Percentiles rank a stretch among this genome's conserved stretches.
Conservation (phyloP, 768 basidiomycete genomes). For the Phanerodontia chrysosporium region DNA sequence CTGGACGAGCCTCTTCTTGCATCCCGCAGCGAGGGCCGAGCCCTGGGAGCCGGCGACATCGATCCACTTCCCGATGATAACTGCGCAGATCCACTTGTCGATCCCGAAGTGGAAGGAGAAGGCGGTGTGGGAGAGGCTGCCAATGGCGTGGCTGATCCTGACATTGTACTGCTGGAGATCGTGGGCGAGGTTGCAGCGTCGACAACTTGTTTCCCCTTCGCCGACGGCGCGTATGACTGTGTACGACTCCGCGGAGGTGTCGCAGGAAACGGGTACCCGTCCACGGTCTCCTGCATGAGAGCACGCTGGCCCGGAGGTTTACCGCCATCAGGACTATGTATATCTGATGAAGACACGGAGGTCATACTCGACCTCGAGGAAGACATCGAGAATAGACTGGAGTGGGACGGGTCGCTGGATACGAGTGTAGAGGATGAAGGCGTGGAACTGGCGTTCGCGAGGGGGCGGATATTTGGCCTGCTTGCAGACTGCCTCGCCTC, state of each 20-base stretch:
- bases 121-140: not conserved
- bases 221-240: not conserved
- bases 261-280: slow-evolving; percentile 23
- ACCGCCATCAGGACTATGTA: not conserved
- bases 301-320: not conserved
- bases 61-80: not conserved
- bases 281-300: not conserved
- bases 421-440: not conserved
- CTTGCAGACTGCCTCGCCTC: not conserved
- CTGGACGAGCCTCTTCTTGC: not conserved
- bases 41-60: not conserved
- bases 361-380: not conserved
- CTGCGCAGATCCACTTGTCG: not conserved
- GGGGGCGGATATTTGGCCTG: not conserved
- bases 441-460: not conserved
- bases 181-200: not conserved
- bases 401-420: not conserved
- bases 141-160: not conserved
- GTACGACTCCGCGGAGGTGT: slow-evolving; percentile 8
- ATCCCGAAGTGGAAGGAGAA: not conserved
- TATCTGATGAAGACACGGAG: not conserved
- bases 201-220: not conserved
- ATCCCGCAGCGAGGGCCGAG: not conserved
- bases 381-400: not conserved
- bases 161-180: not conserved